Evolutionary conservation across 305 asterid species (phyloP).

Genomic region (Solanum aculeatissimum): DNA sequence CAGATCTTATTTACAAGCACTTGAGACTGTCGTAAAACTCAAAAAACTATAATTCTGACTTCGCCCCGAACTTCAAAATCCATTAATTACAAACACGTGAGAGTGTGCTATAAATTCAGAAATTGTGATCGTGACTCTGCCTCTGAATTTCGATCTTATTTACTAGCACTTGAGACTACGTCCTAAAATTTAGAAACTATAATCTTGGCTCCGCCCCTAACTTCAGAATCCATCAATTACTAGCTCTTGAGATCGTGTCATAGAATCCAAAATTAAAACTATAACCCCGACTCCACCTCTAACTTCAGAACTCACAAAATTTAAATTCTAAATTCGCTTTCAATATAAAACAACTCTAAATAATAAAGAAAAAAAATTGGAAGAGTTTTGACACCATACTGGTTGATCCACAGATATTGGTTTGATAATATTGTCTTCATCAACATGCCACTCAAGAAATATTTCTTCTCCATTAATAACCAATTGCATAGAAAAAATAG

Average conservation of each 20-base stretch:
- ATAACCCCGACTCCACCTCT: not conserved
- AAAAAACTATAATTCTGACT: too few species aligned
- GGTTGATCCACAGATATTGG: slow-evolving; percentile 35
- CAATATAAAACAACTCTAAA: not conserved
- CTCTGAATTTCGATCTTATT: not conserved
- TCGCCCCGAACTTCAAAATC: too few species aligned
- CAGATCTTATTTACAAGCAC: not conserved
- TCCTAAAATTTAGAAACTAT: too few species aligned
- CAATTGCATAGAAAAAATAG: not conserved
- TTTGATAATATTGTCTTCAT: slow-evolving; percentile 15
- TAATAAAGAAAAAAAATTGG: not conserved
- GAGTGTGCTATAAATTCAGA: not conserved
- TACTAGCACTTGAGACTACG: too few species aligned
- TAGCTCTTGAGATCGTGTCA: not conserved
- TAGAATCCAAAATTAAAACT: not conserved
- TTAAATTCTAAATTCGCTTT: not conserved
- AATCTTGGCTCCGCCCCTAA: not conserved
- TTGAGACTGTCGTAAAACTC: not conserved
- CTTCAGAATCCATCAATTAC: not conserved
- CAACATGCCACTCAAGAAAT: slow-evolving; percentile 48
- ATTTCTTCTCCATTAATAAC: slow-evolving; percentile 18
- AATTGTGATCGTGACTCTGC: too few species aligned
- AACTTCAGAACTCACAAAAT: not conserved
- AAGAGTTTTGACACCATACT: slow-evolving; percentile 14
- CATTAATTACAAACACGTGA: not conserved